Evolutionary conservation across 495 filamentous ascomycete genomes (phyloP), one percentile per base, ranked within the genome.

Genomic region (Tuber melanosporum): DNA sequence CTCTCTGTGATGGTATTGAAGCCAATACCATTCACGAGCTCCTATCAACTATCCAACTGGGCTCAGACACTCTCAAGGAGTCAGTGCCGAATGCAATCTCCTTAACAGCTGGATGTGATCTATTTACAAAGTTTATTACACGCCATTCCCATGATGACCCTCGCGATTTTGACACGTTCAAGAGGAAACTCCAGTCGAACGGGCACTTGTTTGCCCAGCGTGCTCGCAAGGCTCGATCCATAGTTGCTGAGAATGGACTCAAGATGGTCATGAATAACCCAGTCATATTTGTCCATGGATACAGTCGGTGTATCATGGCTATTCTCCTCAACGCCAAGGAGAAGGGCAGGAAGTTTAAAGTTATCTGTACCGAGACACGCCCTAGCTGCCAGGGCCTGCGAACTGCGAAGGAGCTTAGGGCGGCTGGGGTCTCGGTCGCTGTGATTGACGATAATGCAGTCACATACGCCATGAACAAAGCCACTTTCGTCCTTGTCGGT

Each of bases 101-200:
- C 42, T 88, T 98, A 36, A 93, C 92, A 47, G 95, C 96, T 72
- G 95, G 95, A 80, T 97, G 95, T 80, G 94, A 98, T 84, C 88
- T 98, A 75, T 98, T 98, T 87, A 94, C 95, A 84, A 91, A 94
- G 82, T 99, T 95, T 85, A 89, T 99, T 71, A 91, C 97, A 75
- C 87, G 87, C 9, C 87, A 85, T 74, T 84, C 82, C 57, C 84
- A 88, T 76, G 84, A 88, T 69, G 82, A 83, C 45, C 82, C 87
- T 7, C 88, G 87, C 1, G 92, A 93, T 83, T 98, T 99, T 83
- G 91, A 92, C 62, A 89, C 91, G 45, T 92, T 96, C 45, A 89
- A 93, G 73, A 88, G 90, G 80, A 94, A 97, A 82, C 86, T 99
- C 10, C 85, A 98, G 72, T 89, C 88, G 70, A 98, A 97, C 85